Base-by-base conservation (phyloP, 768 basidiomycete species). In the Macrolepiota albuminosa region DNA sequence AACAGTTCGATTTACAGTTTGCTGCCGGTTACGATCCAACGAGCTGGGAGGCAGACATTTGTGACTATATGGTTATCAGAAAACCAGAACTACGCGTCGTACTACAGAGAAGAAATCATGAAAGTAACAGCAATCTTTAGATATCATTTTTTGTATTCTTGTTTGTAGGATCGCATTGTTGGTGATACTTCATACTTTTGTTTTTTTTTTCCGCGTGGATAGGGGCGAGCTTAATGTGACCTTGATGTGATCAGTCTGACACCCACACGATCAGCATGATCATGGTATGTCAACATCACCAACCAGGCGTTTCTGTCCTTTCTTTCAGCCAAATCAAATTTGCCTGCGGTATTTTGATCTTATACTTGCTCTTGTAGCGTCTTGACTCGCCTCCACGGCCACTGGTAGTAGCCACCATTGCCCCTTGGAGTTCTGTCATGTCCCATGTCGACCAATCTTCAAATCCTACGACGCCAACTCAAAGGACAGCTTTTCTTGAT, bases 1-100 rank as follows among this genome's bases (percentile, higher is more conserved):
- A 66, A 48, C 68, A 65, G 33, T 76, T 75, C 60, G 68, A 71
- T 14, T 66, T 75, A 54, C 48, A 64, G 4, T 72, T 76, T 57
- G 65, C 63, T 54, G 54, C 59, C 3, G 68, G 60, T 4, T 73
- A 68, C 57, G 63, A 71, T 46, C 57, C 58, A 37, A 33, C 50
- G 11, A 56, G 63, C 6, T 75, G 71, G 72, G 70, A 72, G 46
- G 61, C 66, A 33, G 63, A 67, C 11, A 61, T 73, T 47, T 62
- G 61, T 11, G 74, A 74, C 56, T 65, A 64, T 55, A 72, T 75
- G 57, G 70, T 71, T 21, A 69, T 69, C 9, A 67, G 63, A 62
- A 74, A 72, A 49, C 71, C 72, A 5, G 62, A 64, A 33, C 54
- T 74, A n/a, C 70, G 71, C 5, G 68, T 69, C 29, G 47, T 62